A percentile compares a stretch with the other conserved stretches of the same genome.
These are phyloP conservation scores for Roridomyces roridus DNA, from an alignment of 768 basidiomycete species.

Conservation along the genomic window DNA sequence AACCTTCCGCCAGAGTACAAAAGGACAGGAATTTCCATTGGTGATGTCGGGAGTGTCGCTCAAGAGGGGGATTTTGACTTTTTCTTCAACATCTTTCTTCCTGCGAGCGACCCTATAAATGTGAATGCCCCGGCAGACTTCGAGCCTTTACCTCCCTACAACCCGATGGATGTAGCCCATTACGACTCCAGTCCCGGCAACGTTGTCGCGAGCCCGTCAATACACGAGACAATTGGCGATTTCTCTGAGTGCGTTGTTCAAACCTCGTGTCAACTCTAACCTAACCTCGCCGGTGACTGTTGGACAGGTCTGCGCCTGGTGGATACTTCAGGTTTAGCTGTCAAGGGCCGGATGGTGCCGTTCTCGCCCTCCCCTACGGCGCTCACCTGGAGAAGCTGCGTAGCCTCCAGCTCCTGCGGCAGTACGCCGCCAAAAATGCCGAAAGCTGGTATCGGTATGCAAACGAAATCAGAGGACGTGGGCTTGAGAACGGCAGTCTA, in stretches of 20 bases:
- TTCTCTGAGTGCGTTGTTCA: neutral
- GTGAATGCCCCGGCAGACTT: conserved; percentile 35
- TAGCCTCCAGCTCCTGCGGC: conserved; percentile 4
- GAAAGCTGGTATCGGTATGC: conserved; percentile 25
- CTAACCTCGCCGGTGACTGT: too few relatives aligned
- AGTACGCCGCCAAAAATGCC: conserved; percentile 24
- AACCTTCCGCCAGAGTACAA: conserved; percentile 32
- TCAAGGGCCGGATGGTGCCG: conserved; percentile 10
- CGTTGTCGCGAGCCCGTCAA: neutral
- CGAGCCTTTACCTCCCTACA: neutral
- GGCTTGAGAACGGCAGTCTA: conserved; percentile 18
- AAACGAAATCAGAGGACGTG: conserved; percentile 11
- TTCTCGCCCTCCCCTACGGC: conserved; percentile 25
- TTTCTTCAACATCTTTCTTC: conserved; percentile 43
- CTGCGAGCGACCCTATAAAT: conserved; percentile 34
- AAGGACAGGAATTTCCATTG: conserved; percentile 38
- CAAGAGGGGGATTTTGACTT: conserved; percentile 40
- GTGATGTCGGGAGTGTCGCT: conserved; percentile 46
- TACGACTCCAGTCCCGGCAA: neutral
- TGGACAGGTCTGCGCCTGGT: too few relatives aligned
- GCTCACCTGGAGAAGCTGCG: conserved; percentile 14
- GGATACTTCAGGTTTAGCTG: conserved; percentile 1
- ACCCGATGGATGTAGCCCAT: neutral
- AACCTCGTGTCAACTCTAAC: too few relatives aligned
- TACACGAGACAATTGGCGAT: neutral